phyloP scores from a whole-genome alignment of 345 rosid genomes.

The Cochlearia excelsa region DNA sequence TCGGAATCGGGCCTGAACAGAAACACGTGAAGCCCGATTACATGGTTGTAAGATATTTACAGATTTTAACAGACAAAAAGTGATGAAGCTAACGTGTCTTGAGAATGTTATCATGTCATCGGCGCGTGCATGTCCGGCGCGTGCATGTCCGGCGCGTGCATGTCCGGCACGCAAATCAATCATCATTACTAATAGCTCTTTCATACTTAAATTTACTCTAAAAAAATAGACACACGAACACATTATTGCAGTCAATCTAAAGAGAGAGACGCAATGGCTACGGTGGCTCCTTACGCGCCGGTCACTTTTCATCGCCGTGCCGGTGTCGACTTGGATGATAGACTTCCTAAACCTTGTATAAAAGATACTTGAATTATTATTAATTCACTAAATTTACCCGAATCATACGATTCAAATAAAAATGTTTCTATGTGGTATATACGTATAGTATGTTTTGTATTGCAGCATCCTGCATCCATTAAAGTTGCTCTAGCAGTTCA shows the following conservation, averaged over 20 bases:
- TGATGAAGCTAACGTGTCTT: too few species aligned
- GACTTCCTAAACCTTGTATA: slow-evolving; percentile 75
- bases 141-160: slow-evolving; percentile 28
- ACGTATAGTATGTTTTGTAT: too few species aligned
- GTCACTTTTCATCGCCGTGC: slow-evolving; percentile 63
- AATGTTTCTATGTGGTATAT: too few species aligned
- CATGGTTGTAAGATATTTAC: slow-evolving; percentile 14
- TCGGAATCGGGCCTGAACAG: slow-evolving; percentile 2
- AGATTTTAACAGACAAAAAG: slow-evolving; percentile 25
- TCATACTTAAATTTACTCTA: background rate
- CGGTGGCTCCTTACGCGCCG: slow-evolving; percentile 71
- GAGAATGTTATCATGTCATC: too few species aligned
- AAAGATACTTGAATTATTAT: too few species aligned
- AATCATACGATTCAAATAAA: too few species aligned
- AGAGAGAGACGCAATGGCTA: slow-evolving; percentile 46
- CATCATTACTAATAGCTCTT: slow-evolving; percentile 9
- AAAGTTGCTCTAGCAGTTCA: slow-evolving; percentile 7
- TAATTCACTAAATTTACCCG: too few species aligned
- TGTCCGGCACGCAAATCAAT: slow-evolving; percentile 36
- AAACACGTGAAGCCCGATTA: slow-evolving; percentile 11
- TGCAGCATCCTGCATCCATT: too few species aligned
- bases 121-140: slow-evolving; percentile 26
- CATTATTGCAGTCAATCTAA: slow-evolving; percentile 11
- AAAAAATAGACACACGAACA: background rate
- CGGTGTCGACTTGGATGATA: slow-evolving; percentile 59